Conservation (phyloP, 2,329 filamentous ascomycete species). For the Fusarium fujikuroi region DNA sequence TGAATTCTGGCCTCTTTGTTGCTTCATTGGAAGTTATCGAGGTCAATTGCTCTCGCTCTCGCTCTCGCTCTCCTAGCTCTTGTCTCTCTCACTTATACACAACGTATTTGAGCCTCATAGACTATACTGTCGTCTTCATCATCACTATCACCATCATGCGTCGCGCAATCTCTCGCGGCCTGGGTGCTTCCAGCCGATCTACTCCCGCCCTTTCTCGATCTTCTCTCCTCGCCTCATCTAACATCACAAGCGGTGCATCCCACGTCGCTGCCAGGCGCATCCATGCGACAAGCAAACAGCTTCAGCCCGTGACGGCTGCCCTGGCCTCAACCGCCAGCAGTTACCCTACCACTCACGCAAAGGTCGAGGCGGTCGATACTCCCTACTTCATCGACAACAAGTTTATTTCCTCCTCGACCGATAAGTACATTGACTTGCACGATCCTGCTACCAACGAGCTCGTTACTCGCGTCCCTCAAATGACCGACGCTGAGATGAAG, state of each 20-base stretch:
- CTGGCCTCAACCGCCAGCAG: conserved; percentile 66
- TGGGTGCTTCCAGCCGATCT: conserved; percentile 49
- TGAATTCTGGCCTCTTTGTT: conserved; percentile 5
- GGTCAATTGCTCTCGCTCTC: conserved; percentile 12
- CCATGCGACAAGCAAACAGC: conserved; percentile 66
- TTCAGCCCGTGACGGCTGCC: conserved; percentile 60
- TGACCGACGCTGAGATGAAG: conserved; percentile 79
- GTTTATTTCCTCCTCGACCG: conserved; percentile 74
- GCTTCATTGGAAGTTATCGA: conserved; percentile 24
- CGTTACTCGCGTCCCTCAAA: conserved; percentile 84
- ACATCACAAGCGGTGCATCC: conserved; percentile 50
- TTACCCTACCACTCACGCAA: conserved; percentile 78
- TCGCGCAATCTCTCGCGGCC: conserved; percentile 56
- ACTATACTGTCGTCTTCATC: neutral
- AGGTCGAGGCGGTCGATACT: conserved; percentile 75
- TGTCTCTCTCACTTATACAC: neutral
- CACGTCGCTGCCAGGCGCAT: conserved; percentile 62
- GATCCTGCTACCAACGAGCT: conserved; percentile 89
- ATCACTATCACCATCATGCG: conserved; percentile 52
- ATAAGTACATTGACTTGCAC: conserved; percentile 80
- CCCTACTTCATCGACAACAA: conserved; percentile 86
- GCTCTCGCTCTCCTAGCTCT: neutral
- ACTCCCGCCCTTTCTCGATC: conserved; percentile 42
- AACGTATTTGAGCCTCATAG: neutral
- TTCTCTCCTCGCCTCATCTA: conserved; percentile 49